Percentiles rank a stretch among this genome's conserved stretches.
These are phyloP conservation scores for Alternaria solani DNA, from an alignment of 2,329 filamentous ascomycete genomes.

Conservation along the genomic window DNA sequence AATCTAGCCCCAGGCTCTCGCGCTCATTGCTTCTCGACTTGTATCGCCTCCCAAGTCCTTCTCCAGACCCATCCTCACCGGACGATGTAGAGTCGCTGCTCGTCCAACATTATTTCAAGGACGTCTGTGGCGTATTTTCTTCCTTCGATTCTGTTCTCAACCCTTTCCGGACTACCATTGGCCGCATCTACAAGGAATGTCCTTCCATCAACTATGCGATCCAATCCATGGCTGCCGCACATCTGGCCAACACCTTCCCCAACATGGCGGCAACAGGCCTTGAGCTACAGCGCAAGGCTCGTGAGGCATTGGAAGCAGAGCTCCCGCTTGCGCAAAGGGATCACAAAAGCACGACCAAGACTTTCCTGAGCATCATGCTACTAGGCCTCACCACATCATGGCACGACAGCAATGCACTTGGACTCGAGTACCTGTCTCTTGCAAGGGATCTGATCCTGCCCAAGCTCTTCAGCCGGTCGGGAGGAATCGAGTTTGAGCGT, in stretches of 20 bases:
- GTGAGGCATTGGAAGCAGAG: constrained; percentile 61
- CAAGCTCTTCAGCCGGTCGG: constrained; percentile 51
- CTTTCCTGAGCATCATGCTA: constrained; percentile 65
- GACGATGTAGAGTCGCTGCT: constrained; percentile 63
- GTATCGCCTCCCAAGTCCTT: constrained; percentile 47
- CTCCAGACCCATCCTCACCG: constrained; percentile 45
- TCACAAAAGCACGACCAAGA: constrained; percentile 57
- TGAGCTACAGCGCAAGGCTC: constrained; percentile 62
- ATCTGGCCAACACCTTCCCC: constrained; percentile 65
- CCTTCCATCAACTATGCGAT: constrained; percentile 67
- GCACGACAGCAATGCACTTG: constrained; percentile 65
- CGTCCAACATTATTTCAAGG: constrained; percentile 70
- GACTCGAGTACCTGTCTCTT: constrained; percentile 61
- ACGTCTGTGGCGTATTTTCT: constrained; percentile 69
- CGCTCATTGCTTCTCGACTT: constrained; percentile 52
- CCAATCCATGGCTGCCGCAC: constrained; percentile 70
- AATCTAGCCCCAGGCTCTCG: constrained; percentile 43
- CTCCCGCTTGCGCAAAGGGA: constrained; percentile 55
- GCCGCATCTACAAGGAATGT: constrained; percentile 65
- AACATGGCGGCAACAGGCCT: constrained; percentile 60
- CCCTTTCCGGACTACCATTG: constrained; percentile 67
- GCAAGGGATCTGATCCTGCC: constrained; percentile 55
- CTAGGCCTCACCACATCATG: constrained; percentile 67
- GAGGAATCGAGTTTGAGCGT: constrained; percentile 43
- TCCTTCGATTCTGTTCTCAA: constrained; percentile 70